These are phyloP conservation scores for Tetradesmus lagerheimii DNA, from an alignment of 139 green algal genomes.

Conservation along the genomic window DNA sequence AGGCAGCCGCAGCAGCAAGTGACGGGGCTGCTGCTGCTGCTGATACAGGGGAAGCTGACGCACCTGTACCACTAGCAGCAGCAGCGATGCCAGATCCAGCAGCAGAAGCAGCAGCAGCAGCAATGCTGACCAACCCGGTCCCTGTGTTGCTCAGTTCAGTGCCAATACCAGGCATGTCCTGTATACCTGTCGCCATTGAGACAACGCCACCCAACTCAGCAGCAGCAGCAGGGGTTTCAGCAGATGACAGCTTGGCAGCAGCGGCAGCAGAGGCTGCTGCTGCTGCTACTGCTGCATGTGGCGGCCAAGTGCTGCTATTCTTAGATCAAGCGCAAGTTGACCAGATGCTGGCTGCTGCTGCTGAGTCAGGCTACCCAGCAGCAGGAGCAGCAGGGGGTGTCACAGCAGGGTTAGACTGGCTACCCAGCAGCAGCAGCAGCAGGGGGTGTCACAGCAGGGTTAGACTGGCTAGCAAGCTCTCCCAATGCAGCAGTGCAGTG, in stretches of 20 bases:
- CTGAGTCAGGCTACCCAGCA: background rate
- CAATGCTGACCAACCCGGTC: background rate
- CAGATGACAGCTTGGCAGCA: background rate
- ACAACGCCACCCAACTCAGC: background rate
- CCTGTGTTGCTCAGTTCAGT: background rate
- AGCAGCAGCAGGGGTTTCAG: background rate
- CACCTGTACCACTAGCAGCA: background rate
- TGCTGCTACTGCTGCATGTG: background rate
- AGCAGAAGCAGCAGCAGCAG: background rate
- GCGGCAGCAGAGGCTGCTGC: background rate
- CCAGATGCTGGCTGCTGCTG: background rate
- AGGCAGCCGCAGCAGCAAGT: slow-evolving; percentile 27
- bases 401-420: no score
- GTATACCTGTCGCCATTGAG: no score
- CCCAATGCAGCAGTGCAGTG: background rate
- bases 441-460: background rate
- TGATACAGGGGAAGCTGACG: background rate
- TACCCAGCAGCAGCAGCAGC: background rate
- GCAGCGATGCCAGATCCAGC: background rate
- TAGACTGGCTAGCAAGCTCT: background rate
- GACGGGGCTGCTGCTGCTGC: background rate
- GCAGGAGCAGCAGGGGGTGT: background rate
- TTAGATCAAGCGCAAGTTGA: background rate
- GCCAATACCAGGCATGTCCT: background rate
- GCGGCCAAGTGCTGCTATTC: background rate